Conservation (phyloP, 2,329 filamentous ascomycete genomes). For the Cladosporium colombiae region DNA sequence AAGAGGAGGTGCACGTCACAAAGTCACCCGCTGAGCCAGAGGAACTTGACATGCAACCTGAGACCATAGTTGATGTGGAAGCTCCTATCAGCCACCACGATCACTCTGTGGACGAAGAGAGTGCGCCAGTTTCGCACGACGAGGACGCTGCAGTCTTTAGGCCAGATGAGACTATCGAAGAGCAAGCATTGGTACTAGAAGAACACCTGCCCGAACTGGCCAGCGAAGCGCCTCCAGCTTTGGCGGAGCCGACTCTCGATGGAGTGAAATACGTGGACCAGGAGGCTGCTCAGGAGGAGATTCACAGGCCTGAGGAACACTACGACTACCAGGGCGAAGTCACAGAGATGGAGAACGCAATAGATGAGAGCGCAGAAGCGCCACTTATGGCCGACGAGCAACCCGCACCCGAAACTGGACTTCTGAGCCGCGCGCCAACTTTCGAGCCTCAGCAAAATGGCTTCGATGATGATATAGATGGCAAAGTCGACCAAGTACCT, state of each 20-base stretch:
- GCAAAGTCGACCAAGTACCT: neutral
- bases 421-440: slow-evolving; percentile 23
- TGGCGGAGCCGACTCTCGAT: slow-evolving; percentile 18
- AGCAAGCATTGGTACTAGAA: slow-evolving; percentile 30
- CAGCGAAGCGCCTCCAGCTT: slow-evolving; percentile 21
- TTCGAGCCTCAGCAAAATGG: slow-evolving; percentile 10
- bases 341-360: slow-evolving; percentile 48
- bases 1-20: slow-evolving; percentile 19
- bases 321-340: slow-evolving; percentile 52
- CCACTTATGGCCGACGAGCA: slow-evolving; percentile 46
- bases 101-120: slow-evolving; percentile 13
- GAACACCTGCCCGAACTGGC: slow-evolving; percentile 25
- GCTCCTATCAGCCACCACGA: slow-evolving; percentile 21
- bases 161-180: slow-evolving; percentile 26
- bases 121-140: slow-evolving; percentile 19
- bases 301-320: slow-evolving; percentile 31
- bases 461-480: slow-evolving; percentile 1
- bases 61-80: slow-evolving; percentile 21
- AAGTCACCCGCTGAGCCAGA: slow-evolving; percentile 18
- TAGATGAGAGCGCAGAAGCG: slow-evolving; percentile 44
- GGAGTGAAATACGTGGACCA: slow-evolving; percentile 20
- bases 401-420: slow-evolving; percentile 31
- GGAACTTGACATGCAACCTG: slow-evolving; percentile 21
- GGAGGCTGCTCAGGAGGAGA: slow-evolving; percentile 1
- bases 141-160: slow-evolving; percentile 30